Evolutionary conservation across 148 eudicot genomes (phyloP).

Genomic region (Gaultheria prostrata): DNA sequence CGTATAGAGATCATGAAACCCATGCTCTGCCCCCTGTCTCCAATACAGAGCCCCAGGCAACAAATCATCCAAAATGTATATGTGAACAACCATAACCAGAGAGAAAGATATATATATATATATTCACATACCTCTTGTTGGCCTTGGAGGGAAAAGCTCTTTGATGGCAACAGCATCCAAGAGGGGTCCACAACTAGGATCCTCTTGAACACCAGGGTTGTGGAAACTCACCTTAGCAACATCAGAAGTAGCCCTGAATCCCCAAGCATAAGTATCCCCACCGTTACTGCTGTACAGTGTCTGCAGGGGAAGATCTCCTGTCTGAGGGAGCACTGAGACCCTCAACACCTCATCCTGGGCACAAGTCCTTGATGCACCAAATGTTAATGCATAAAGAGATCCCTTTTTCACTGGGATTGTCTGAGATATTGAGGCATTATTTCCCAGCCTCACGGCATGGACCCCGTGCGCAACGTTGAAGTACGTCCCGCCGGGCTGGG

Average conservation of each 20-base stretch:
- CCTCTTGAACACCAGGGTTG: not conserved
- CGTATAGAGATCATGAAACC: no score
- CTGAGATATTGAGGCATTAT: not conserved
- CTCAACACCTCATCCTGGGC: not conserved
- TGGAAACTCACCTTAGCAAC: not conserved
- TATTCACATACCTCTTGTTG: not conserved
- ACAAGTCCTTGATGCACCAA: not conserved
- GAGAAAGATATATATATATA: not conserved
- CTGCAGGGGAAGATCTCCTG: not conserved
- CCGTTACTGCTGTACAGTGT: not conserved
- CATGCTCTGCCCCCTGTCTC: no score
- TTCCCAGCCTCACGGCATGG: conserved; percentile 15
- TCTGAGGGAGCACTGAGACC: not conserved
- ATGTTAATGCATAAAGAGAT: not conserved
- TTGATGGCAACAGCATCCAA: conserved; percentile 8
- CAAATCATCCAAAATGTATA: not conserved
- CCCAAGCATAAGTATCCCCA: conserved; percentile 8
- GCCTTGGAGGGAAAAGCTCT: not conserved
- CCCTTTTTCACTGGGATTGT: not conserved
- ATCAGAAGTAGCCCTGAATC: not conserved
- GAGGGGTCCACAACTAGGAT: conserved; percentile 12
- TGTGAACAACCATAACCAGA: not conserved
- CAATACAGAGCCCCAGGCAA: not conserved
- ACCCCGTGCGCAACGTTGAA: conserved; percentile 13
- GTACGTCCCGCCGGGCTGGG: conserved; percentile 55